These are phyloP conservation scores for Orobanche coerulescens DNA, from an alignment of 257 asterid genomes.

Conservation along the genomic window DNA sequence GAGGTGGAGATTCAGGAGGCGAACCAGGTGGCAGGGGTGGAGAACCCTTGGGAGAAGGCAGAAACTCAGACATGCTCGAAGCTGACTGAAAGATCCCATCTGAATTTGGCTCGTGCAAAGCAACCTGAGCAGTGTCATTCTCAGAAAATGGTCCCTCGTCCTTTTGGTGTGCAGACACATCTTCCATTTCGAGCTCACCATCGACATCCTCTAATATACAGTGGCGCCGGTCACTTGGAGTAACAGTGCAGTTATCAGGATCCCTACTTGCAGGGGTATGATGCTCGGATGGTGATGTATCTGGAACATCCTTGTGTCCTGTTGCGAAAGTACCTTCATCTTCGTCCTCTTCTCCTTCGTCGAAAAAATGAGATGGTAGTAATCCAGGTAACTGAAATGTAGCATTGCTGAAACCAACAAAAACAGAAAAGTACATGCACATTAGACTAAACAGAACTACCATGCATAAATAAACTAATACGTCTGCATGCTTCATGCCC, in stretches of 20 bases:
- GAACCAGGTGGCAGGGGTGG: conserved; percentile 82
- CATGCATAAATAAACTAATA: conserved; percentile 12
- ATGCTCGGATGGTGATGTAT: conserved; percentile 38
- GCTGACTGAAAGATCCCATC: conserved; percentile 30
- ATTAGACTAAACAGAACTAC: conserved; percentile 17
- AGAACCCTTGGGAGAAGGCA: conserved; percentile 71
- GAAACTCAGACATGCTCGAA: conserved; percentile 33
- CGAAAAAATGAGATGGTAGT: conserved; percentile 34
- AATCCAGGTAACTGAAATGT: conserved; percentile 58
- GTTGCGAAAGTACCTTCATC: conserved; percentile 49
- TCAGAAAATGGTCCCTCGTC: conserved; percentile 39
- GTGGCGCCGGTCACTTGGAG: conserved; percentile 80
- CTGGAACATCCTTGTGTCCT: conserved; percentile 34
- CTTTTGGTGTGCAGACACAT: conserved; percentile 71
- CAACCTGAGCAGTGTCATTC: conserved; percentile 25
- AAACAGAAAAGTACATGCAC: conserved; percentile 8
- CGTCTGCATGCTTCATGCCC: conserved; percentile 9
- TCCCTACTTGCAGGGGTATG: conserved; percentile 42
- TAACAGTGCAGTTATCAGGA: conserved; percentile 41
- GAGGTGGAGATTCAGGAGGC: conserved; percentile 84
- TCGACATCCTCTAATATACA: conserved; percentile 87
- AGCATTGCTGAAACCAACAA: conserved; percentile 49
- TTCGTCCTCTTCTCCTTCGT: conserved; percentile 49
- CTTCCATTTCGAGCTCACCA: conserved; percentile 99
- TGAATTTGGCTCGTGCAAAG: conserved; percentile 25